Base-by-base conservation (phyloP, 768 basidiomycete species). In the Mycena filopes region DNA sequence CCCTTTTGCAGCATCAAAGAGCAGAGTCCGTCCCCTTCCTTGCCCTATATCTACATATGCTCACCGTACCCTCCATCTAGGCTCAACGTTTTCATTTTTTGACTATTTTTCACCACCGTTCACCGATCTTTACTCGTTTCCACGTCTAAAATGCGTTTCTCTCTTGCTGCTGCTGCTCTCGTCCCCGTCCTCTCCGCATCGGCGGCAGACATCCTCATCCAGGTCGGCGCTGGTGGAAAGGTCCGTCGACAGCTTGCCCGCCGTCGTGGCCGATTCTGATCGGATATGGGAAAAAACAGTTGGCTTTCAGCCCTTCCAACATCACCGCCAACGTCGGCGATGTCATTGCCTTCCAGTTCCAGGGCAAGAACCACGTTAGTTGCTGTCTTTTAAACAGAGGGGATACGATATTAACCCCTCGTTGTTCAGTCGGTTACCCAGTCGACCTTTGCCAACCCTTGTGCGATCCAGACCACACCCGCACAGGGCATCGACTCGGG, bases 391-490 rank as follows among this genome's bases (percentile, higher is more conserved):
- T 41, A 41, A 25, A 36, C 36, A 36, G 15, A 36, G 15, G 10
- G 36, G 15, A 5, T 15, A 2, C 36, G 33, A 31, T 51, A 26
- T 20, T 43, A 36, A 49, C 26, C n/a, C 10, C 28, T n/a, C 48
- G 3, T 1, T 23, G 25, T 9, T 45, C 68, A 88, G 85, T 82
- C 86, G 21, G 84, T 86, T 49, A 88, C 87, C 8, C 86, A 89
- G 74, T 89, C 87, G 12, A 84, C 85, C 42, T 89, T 90, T 67
- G 77, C 82, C 41, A 68, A 63, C 49, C 89, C 89, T 25, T 90
- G 89, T 74, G 67, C 72, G 4, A 69, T 74, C 61, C 66, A 78
- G 66, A 77, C 76, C 28, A 76, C 76, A 3, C 74, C 79, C 20
- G 67, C 74, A 9, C 68, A 66, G 25, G 86, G 84, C 42, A 73